Evolutionary conservation across 805 yeast species (phyloP).

Genomic region (Candida verbasci): DNA sequence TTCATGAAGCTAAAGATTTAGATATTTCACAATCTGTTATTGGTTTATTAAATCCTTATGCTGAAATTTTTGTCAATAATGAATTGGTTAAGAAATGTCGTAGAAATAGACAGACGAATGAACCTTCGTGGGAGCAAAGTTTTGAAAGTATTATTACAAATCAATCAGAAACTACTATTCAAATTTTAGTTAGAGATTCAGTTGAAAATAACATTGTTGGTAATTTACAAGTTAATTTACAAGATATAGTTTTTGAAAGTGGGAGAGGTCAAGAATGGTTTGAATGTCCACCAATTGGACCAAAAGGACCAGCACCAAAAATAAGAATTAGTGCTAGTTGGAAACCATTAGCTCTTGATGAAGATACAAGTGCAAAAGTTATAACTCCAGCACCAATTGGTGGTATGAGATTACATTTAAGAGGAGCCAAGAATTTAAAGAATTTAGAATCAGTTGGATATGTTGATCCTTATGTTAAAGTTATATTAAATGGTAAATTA

Average conservation of each 20-base stretch:
- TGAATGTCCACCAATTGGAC: conserved; percentile 47
- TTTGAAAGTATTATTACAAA: conserved; percentile 60
- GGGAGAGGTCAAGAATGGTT: conserved; percentile 49
- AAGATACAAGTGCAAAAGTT: conserved; percentile 42
- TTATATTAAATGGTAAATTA: conserved; percentile 54
- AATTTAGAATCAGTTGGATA: conserved; percentile 65
- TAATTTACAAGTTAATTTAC: conserved; percentile 46
- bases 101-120: conserved; percentile 61
- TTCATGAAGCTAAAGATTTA: conserved; percentile 58
- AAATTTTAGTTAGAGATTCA: conserved; percentile 58
- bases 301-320: conserved; percentile 35
- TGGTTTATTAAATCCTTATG: conserved; percentile 60
- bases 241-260: conserved; percentile 49
- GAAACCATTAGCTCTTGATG: conserved; percentile 63
- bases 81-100: conserved; percentile 55
- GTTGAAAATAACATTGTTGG: conserved; percentile 54
- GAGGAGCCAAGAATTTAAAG: conserved; percentile 48
- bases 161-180: conserved; percentile 52
- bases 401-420: conserved; percentile 55
- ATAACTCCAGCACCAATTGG: conserved; percentile 61
- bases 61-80: conserved; percentile 58
- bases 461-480: conserved; percentile 70
- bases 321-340: conserved; percentile 56
- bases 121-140: conserved; percentile 66
- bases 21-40: conserved; percentile 48